A percentile compares a stretch with the other conserved stretches of the same genome.
phyloP scores from a whole-genome alignment of 345 rosid species.

The Mercurialis annua region DNA sequence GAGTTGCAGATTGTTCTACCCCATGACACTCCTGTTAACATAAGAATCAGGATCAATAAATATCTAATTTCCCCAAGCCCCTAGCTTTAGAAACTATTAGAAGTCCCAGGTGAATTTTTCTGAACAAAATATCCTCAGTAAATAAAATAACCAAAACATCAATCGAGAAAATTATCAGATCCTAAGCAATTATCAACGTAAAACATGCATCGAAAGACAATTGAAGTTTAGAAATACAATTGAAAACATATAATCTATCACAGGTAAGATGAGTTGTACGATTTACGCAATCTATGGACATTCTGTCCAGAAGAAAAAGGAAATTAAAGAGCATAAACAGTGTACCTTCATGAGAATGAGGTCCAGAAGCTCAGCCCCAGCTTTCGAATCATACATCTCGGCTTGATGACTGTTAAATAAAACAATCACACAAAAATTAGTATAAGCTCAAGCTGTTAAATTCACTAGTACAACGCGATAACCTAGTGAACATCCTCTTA shows the following conservation, averaged over 20 bases:
- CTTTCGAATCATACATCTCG: conserved; percentile 55
- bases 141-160: too few relatives aligned
- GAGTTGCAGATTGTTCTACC: conserved; percentile 40
- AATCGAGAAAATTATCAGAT: not conserved
- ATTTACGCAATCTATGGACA: not conserved
- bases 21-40: conserved; percentile 57
- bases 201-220: not conserved
- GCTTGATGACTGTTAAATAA: conserved; percentile 46
- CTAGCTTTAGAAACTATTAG: not conserved
- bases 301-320: not conserved
- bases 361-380: conserved; percentile 80
- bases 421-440: not conserved
- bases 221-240: not conserved
- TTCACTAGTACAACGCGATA: not conserved
- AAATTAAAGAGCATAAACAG: not conserved
- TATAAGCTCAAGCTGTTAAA: not conserved
- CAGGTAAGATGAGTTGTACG: not conserved
- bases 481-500: conserved; percentile 2
- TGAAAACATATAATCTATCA: not conserved
- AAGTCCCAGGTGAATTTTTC: too few relatives aligned
- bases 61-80: not conserved
- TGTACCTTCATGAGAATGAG: conserved; percentile 71
- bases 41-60: not conserved
- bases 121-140: not conserved
- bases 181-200: not conserved